phyloP scores from a whole-genome alignment of 768 basidiomycete genomes.

The Boletales sp. region DNA sequence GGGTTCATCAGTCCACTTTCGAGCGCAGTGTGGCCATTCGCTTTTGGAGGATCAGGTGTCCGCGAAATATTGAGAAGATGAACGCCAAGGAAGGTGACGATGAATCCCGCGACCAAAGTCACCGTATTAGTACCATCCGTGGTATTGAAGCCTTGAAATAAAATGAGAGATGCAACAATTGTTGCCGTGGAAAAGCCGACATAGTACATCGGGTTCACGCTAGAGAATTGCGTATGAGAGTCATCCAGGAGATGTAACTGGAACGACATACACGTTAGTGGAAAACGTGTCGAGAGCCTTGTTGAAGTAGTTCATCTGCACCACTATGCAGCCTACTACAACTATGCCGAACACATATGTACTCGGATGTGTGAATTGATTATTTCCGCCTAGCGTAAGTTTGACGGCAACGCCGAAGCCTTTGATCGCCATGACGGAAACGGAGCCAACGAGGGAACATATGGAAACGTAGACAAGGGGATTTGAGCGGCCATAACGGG shows the following conservation, averaged over 20 bases:
- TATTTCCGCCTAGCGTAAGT: conserved; percentile 87
- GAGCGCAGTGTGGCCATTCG: conserved; percentile 49
- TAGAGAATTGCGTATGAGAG: conserved; percentile 26
- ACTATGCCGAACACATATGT: conserved; percentile 95
- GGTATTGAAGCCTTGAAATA: conserved; percentile 98
- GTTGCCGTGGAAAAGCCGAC: conserved; percentile 95
- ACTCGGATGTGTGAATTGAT: conserved; percentile 91
- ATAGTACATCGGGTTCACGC: conserved; percentile 97
- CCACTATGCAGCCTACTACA: conserved; percentile 78
- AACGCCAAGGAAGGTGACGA: conserved; percentile 95
- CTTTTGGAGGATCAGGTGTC: conserved; percentile 43
- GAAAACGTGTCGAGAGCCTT: conserved; percentile 96
- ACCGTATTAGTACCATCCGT: conserved; percentile 75
- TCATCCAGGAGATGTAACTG: not conserved
- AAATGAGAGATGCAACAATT: conserved; percentile 88
- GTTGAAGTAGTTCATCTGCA: conserved; percentile 97
- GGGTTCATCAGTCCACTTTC: conserved; percentile 73
- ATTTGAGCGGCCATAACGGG: conserved; percentile 81
- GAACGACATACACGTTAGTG: conserved; percentile 82
- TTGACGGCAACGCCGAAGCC: conserved; percentile 97
- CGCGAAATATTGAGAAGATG: conserved; percentile 87
- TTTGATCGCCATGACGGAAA: conserved; percentile 99
- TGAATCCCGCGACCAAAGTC: conserved; percentile 86
- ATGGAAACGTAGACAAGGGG: conserved; percentile 94
- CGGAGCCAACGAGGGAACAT: conserved; percentile 91